These are phyloP conservation scores for Phytophthora podocarpi DNA, from an alignment of 352 stramenopile species.

Conservation along the genomic window DNA sequence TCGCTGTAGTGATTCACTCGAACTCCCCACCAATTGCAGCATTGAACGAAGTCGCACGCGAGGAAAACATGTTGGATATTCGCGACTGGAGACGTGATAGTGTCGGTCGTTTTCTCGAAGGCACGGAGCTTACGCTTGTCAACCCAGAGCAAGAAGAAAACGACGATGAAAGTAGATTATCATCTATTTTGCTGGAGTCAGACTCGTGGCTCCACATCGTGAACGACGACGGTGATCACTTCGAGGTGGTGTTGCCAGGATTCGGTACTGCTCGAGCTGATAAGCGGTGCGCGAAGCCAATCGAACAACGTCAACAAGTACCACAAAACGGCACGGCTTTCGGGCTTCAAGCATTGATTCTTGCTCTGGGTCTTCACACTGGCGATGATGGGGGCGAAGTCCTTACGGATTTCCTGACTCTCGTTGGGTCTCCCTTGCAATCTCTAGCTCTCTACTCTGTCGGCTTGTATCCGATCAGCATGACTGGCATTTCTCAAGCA, in stretches of 20 bases:
- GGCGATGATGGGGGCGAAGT: slow-evolving; percentile 18
- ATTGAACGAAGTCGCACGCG: not conserved
- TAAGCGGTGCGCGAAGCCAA: not conserved
- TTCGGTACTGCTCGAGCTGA: slow-evolving; percentile 22
- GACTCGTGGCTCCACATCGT: slow-evolving; percentile 30
- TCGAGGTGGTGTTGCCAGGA: slow-evolving; percentile 39
- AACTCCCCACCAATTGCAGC: slow-evolving; percentile 19
- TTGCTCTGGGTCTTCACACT: slow-evolving; percentile 22
- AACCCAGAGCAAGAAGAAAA: not conserved
- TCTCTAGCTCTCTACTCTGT: slow-evolving; percentile 26
- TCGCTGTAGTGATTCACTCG: slow-evolving; percentile 18
- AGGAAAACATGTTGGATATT: slow-evolving; percentile 4
- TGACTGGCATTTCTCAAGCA: slow-evolving; percentile 14
- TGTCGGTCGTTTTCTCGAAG: slow-evolving; percentile 17
- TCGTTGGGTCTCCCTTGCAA: slow-evolving; percentile 20
- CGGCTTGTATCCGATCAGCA: slow-evolving; percentile 13
- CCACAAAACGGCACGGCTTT: not conserved
- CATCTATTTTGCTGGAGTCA: slow-evolving; percentile 11
- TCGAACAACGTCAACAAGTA: slow-evolving; percentile 1
- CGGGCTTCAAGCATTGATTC: slow-evolving; percentile 18
- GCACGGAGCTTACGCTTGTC: slow-evolving; percentile 11
- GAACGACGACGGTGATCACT: slow-evolving; percentile 3
- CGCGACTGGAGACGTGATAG: slow-evolving; percentile 4
- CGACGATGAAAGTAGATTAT: not conserved
- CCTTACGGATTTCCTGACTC: slow-evolving; percentile 21